Percentiles rank a stretch among this genome's conserved stretches.
Conservation (phyloP, 345 rosid genomes). For the Boechera retrofracta region DNA sequence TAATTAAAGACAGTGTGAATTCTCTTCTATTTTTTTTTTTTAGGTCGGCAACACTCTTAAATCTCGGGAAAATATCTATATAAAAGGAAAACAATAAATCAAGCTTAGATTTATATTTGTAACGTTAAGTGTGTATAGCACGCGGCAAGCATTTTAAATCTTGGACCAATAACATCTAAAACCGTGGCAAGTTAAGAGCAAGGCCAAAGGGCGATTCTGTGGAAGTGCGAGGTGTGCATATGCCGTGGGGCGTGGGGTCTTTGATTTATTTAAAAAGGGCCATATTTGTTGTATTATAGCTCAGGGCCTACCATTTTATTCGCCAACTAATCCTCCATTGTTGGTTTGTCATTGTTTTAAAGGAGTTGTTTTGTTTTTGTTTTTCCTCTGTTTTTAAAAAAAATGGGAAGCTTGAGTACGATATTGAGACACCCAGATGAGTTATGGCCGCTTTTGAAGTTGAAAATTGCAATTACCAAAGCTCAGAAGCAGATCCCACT, state of each 20-base stretch:
- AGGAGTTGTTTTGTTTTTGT: background rate
- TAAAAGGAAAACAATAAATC: too few species aligned
- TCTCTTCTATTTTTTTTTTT: background rate
- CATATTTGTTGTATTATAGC: background rate
- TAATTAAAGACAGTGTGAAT: background rate
- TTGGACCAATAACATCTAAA: slow-evolving; percentile 11
- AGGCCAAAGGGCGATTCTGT: background rate
- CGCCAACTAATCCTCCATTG: slow-evolving; percentile 20
- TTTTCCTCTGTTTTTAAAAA: background rate
- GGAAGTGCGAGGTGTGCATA: background rate
- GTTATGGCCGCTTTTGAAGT: slow-evolving; percentile 73
- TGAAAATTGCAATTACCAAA: slow-evolving; percentile 61
- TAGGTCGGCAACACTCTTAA: background rate
- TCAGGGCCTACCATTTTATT: background rate
- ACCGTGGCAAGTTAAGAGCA: slow-evolving; percentile 22
- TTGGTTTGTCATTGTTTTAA: background rate
- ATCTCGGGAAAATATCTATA: too few species aligned
- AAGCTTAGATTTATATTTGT: background rate
- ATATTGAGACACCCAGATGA: slow-evolving; percentile 79
- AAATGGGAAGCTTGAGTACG: slow-evolving; percentile 68
- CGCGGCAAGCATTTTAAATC: slow-evolving; percentile 8
- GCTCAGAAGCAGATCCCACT: slow-evolving; percentile 86
- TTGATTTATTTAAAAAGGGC: background rate
- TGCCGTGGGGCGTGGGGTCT: background rate
- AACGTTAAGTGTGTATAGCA: background rate